Conservation (phyloP, 2,329 filamentous ascomycete species). For the Penicillium sp. region DNA sequence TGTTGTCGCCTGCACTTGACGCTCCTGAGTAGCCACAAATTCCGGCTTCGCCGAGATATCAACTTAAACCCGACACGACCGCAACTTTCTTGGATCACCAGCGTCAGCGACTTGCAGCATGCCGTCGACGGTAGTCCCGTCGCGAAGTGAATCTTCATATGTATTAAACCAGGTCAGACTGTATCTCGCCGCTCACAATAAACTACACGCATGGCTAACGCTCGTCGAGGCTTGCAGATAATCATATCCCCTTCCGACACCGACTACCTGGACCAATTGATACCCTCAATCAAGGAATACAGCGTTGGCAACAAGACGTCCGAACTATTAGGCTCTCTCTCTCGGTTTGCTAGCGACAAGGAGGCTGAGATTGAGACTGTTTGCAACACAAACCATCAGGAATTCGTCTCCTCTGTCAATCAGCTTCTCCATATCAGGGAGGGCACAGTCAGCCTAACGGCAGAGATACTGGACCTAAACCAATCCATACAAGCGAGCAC, state of each 20-base stretch:
- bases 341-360: slow-evolving; percentile 81
- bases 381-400: slow-evolving; percentile 94
- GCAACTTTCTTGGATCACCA: too few relatives aligned
- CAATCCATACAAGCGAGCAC: slow-evolving; percentile 95
- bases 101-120: slow-evolving; percentile 24
- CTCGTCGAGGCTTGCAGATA: slow-evolving; percentile 62
- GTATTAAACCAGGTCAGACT: slow-evolving; percentile 46
- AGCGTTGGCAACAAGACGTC: slow-evolving; percentile 73
- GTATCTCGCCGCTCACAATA: not conserved
- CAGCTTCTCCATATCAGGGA: slow-evolving; percentile 91
- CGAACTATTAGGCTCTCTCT: slow-evolving; percentile 76
- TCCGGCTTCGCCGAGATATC: too few relatives aligned
- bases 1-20: too few relatives aligned
- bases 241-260: slow-evolving; percentile 88
- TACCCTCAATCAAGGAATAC: slow-evolving; percentile 91
- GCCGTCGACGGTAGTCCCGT: slow-evolving; percentile 39
- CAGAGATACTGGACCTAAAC: slow-evolving; percentile 89
- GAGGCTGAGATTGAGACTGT: slow-evolving; percentile 93
- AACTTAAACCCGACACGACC: too few relatives aligned
- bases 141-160: slow-evolving; percentile 43
- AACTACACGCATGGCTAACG: slow-evolving; percentile 16
- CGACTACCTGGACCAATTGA: slow-evolving; percentile 94
- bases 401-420: slow-evolving; percentile 92
- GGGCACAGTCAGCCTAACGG: slow-evolving; percentile 84
- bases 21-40: too few relatives aligned